Evolutionary conservation across 1,139 yeast species (phyloP).

Genomic region (Blastobotrys persicus): DNA sequence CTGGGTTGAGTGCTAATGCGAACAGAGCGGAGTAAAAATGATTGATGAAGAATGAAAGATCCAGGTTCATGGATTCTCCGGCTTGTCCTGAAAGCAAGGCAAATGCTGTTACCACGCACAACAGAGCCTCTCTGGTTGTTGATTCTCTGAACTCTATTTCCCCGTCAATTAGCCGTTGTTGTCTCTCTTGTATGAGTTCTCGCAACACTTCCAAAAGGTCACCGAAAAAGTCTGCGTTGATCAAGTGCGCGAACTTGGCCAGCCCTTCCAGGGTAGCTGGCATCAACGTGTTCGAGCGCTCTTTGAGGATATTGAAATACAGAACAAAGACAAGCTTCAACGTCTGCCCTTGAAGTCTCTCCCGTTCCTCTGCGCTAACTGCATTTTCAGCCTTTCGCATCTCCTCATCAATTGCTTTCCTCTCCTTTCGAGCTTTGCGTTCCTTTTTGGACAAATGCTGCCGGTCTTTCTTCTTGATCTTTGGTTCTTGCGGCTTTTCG

Average conservation of each 20-base stretch:
- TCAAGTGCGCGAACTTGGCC: slow-evolving; percentile 86
- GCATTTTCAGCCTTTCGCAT: slow-evolving; percentile 83
- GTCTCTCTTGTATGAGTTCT: slow-evolving; percentile 61
- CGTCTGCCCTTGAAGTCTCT: slow-evolving; percentile 78
- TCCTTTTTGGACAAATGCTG: slow-evolving; percentile 87
- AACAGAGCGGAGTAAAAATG: slow-evolving; percentile 67
- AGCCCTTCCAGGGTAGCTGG: slow-evolving; percentile 90
- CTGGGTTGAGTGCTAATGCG: slow-evolving; percentile 72
- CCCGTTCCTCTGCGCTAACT: slow-evolving; percentile 83
- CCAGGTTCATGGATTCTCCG: slow-evolving; percentile 43
- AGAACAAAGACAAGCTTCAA: slow-evolving; percentile 67
- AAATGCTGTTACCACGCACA: slow-evolving; percentile 88
- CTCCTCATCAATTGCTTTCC: slow-evolving; percentile 84
- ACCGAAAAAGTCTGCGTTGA: slow-evolving; percentile 87
- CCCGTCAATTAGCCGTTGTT: slow-evolving; percentile 39
- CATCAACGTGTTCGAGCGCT: slow-evolving; percentile 62
- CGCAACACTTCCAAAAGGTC: slow-evolving; percentile 86
- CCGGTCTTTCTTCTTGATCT: slow-evolving; percentile 77
- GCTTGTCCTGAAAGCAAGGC: slow-evolving; percentile 76
- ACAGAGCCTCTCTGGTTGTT: slow-evolving; percentile 63
- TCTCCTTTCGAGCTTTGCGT: slow-evolving; percentile 80
- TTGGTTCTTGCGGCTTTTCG: slow-evolving; percentile 45
- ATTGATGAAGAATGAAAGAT: slow-evolving; percentile 56
- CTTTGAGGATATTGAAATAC: slow-evolving; percentile 73
- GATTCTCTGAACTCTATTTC: slow-evolving; percentile 41